Evolutionary conservation across 2,329 filamentous ascomycete genomes (phyloP), one percentile per base, ranked within the genome.

Genomic region (Trichoderma lentiforme): DNA sequence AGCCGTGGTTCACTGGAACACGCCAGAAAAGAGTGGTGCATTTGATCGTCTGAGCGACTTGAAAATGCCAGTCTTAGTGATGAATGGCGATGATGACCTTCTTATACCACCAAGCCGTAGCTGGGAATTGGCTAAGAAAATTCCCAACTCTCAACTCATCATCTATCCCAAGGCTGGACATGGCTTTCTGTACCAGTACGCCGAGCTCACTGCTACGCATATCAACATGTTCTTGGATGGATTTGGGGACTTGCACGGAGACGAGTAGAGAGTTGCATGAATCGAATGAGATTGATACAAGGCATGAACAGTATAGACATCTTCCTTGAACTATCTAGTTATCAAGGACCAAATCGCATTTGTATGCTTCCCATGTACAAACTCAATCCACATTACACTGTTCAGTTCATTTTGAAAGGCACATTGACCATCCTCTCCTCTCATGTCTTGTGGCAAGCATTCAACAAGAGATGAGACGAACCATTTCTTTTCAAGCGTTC

Each of bases 161-260:
- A 32, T 82, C 4, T 82, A 78, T 51, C 79, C 81, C 0, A 76
- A 81, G 61, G 77, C 78, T 26, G 80, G 80, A 3, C 80, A 81
- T 65, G 80, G 79, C 0, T 82, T 82, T 53, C 73, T 81, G 6
- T 82, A 75, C 43, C 80, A 81, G 58, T 79, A 80, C 64, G 79
- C 79, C 1, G 3, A 56, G 4, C 30, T 57, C n/a, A 36, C 30
- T 36, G 43, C 28, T 24, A 26, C 18, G 12, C 47, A 56, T 57
- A 18, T 66, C 21, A 47, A 47, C 1, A 24, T 64, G 62, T 64
- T 64, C 51, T 39, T 64, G 14, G 62, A 64, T 39, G 58, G 34
- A 43, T 36, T 43, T n/a, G 32, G 34, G 4, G 32, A 11, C 12
- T 34, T 61, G 30, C 57, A 36, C 11, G 58, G 32, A 39, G 21